A percentile compares a stretch with the other conserved stretches of the same genome.
Conservation (phyloP, 2,329 filamentous ascomycete species). For the Cercospora zeina region DNA sequence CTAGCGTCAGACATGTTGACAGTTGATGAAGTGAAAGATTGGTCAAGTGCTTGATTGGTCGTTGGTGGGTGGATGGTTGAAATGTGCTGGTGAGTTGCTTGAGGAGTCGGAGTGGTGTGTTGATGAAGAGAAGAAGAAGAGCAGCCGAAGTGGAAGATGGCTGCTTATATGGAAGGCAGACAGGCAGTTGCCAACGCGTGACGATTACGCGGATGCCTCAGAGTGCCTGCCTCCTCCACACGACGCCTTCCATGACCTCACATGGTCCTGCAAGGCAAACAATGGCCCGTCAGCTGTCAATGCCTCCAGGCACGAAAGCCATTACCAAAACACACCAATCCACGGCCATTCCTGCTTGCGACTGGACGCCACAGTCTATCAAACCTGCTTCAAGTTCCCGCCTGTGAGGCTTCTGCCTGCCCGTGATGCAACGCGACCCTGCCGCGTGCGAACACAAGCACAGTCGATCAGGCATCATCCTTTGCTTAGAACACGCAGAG, state of each 20-base stretch:
- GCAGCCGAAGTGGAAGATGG: neutral
- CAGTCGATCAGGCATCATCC: neutral
- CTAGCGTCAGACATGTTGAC: slow-evolving; percentile 60
- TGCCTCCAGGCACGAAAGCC: neutral
- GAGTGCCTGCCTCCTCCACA: neutral
- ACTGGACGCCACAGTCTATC: neutral
- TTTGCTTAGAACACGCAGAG: neutral
- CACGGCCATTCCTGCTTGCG: neutral
- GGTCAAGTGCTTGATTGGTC: slow-evolving; percentile 25
- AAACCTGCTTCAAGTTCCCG: neutral
- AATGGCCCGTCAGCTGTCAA: neutral
- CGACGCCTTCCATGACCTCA: neutral
- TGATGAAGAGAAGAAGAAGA: slow-evolving; percentile 5
- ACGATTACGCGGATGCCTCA: slow-evolving; percentile 1
- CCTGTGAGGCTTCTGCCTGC: neutral
- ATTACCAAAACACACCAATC: neutral
- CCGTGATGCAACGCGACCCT: neutral
- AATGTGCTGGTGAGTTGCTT: slow-evolving; percentile 16
- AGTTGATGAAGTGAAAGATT: slow-evolving; percentile 26
- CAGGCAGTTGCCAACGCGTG: slow-evolving; percentile 1
- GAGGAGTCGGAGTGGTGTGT: slow-evolving; percentile 11
- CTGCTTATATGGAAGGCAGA: slow-evolving; percentile 9
- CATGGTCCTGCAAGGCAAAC: neutral
- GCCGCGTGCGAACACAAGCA: neutral
- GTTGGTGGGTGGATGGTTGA: slow-evolving; percentile 23